A percentile compares a stretch with the other conserved stretches of the same genome.
These are phyloP conservation scores for Hypoxylon trugodes DNA, from an alignment of 495 filamentous ascomycete species.

Conservation along the genomic window DNA sequence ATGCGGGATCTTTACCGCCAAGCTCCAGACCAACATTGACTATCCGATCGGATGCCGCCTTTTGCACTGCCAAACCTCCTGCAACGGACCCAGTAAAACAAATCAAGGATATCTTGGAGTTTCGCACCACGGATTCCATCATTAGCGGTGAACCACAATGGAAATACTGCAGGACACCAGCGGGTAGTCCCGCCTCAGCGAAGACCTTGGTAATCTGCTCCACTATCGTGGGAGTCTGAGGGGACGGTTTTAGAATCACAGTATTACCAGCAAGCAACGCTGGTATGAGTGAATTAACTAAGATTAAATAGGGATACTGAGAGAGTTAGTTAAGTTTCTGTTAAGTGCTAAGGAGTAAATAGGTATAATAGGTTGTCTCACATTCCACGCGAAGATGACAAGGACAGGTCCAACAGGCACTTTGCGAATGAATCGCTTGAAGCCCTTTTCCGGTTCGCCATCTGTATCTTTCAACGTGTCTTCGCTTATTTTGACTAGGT, in stretches of 20 bases:
- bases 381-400: conserved; percentile 95
- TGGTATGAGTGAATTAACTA: conserved; percentile 89
- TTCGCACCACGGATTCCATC: conserved; percentile 76
- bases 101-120: conserved; percentile 75
- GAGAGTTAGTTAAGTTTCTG: conserved; percentile 8
- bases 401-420: conserved; percentile 84
- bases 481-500: conserved; percentile 79
- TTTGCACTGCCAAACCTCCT: conserved; percentile 84
- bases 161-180: conserved; percentile 86
- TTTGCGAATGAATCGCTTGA: conserved; percentile 88
- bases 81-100: conserved; percentile 95
- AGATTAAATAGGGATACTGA: conserved; percentile 91
- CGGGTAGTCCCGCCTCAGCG: conserved; percentile 75
- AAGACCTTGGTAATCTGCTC: conserved; percentile 84
- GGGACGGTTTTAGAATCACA: conserved; percentile 91
- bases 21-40: conserved; percentile 88
- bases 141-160: conserved; percentile 78
- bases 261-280: conserved; percentile 87
- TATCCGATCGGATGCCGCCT: conserved; percentile 79
- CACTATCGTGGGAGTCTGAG: conserved; percentile 89
- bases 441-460: conserved; percentile 83
- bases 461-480: conserved; percentile 76
- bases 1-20: conserved; percentile 93
- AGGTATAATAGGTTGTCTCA: conserved; percentile 52
- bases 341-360: not conserved